phyloP scores from a whole-genome alignment of 176 grass and related monocot genomes.

The Triticum timopheevii region DNA sequence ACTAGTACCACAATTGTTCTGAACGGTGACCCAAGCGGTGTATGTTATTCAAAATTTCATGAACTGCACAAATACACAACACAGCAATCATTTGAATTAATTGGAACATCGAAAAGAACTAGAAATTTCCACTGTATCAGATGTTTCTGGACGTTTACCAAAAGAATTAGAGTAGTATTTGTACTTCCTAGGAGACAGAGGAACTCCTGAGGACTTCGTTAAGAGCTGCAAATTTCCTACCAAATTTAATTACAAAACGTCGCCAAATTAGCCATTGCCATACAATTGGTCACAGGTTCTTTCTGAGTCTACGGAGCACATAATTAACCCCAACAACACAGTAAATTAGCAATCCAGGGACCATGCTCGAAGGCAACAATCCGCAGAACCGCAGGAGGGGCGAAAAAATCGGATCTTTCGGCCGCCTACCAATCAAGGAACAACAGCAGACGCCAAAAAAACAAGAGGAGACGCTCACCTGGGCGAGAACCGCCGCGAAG shows the following conservation, averaged over 20 bases:
- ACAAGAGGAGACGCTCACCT: constrained; percentile 4
- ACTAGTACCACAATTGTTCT: neutral
- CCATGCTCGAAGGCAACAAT: neutral
- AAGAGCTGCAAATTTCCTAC: neutral
- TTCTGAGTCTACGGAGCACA: neutral
- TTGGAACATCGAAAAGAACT: neutral
- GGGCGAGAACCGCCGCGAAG: constrained; percentile 70
- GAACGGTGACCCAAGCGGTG: neutral
- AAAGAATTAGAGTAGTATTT: neutral
- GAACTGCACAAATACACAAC: neutral
- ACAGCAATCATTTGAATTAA: neutral
- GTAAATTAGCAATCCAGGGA: neutral
- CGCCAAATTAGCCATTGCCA: too few species aligned
- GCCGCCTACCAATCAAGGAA: neutral
- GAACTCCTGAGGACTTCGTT: neutral
- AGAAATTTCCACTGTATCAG: neutral
- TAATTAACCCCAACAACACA: neutral
- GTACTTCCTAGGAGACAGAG: neutral
- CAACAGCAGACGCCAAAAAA: neutral
- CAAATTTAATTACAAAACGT: neutral
- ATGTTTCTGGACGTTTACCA: neutral
- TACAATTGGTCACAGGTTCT: neutral
- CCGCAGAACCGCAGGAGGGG: neutral
- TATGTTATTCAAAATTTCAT: neutral
- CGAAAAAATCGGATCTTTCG: constrained; percentile 31